Percentiles rank a stretch among this genome's conserved stretches.
phyloP scores from a whole-genome alignment of 305 asterid species.

The Fraxinus nigra region DNA sequence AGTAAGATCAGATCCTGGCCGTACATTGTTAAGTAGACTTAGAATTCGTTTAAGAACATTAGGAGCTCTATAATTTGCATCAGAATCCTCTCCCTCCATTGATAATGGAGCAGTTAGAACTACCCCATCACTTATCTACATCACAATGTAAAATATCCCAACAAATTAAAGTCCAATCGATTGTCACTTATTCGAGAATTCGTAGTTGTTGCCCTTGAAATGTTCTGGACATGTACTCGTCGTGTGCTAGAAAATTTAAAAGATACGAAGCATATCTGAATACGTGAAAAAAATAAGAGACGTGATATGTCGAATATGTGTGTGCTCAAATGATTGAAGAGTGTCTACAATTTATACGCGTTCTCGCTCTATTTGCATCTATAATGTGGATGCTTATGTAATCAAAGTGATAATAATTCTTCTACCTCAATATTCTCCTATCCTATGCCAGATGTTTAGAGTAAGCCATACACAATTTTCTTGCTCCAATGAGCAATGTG shows the following conservation, averaged over 20 bases:
- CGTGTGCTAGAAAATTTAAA: background rate
- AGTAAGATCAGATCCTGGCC: constrained; percentile 77
- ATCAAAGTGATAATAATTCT: background rate
- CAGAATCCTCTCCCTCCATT: constrained; percentile 41
- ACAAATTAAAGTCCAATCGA: background rate
- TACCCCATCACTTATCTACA: constrained; percentile 43
- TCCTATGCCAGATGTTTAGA: background rate
- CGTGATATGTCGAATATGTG: background rate
- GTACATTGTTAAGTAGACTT: constrained; percentile 50
- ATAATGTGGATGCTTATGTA: background rate
- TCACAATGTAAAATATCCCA: background rate
- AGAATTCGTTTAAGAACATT: constrained; percentile 60
- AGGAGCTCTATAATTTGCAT: constrained; percentile 54
- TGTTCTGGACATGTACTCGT: background rate
- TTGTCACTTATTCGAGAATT: background rate
- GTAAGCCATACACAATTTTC: background rate
- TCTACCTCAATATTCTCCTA: background rate
- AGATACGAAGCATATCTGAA: no score
- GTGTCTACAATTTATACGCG: background rate
- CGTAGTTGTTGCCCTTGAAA: background rate
- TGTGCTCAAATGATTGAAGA: no score
- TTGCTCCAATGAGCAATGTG: background rate
- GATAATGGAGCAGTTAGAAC: constrained; percentile 63
- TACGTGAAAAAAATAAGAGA: no score
- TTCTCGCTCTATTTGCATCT: background rate